phyloP scores from a whole-genome alignment of 1,284 basidiomycete species.

The Leccinum griseonigrum region DNA sequence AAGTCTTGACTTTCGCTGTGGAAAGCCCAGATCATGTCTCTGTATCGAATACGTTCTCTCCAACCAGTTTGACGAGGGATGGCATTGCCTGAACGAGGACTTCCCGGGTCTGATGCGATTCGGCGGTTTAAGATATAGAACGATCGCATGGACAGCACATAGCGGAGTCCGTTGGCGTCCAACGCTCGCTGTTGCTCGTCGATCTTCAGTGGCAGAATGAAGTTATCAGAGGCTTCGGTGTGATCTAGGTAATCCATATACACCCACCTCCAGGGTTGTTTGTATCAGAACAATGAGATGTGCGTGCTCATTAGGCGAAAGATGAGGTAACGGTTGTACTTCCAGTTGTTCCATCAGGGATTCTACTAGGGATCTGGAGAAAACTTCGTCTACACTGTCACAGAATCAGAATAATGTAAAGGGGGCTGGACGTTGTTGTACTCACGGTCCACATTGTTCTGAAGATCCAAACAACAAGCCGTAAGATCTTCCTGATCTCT shows the following conservation, averaged over 20 bases:
- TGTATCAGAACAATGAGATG: slow-evolving; percentile 81
- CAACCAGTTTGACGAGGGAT: slow-evolving; percentile 46
- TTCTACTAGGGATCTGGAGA: slow-evolving; percentile 61
- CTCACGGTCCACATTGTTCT: slow-evolving; percentile 43
- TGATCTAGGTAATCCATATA: not conserved
- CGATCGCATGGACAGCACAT: slow-evolving; percentile 84
- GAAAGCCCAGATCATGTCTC: slow-evolving; percentile 94
- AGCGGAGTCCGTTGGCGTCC: slow-evolving; percentile 87
- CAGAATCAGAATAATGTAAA: not conserved
- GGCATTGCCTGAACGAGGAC: slow-evolving; percentile 39
- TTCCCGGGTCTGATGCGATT: slow-evolving; percentile 44
- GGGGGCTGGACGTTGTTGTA: not conserved
- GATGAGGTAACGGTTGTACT: slow-evolving; percentile 58
- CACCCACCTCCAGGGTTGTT: slow-evolving; percentile 77
- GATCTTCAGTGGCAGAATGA: slow-evolving; percentile 46
- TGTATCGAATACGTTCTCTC: slow-evolving; percentile 76
- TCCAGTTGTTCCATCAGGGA: slow-evolving; percentile 66
- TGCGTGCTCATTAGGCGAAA: slow-evolving; percentile 76
- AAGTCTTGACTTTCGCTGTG: slow-evolving; percentile 91
- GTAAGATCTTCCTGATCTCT: slow-evolving; percentile 36
- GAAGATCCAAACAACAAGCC: slow-evolving; percentile 45
- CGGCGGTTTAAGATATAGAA: slow-evolving; percentile 76
- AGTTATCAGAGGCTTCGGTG: slow-evolving; percentile 3
- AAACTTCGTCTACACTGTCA: slow-evolving; percentile 51
- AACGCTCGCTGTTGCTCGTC: slow-evolving; percentile 84